phyloP scores from a whole-genome alignment of 2,329 filamentous ascomycete species.

The Stemphylium lycopersici region DNA sequence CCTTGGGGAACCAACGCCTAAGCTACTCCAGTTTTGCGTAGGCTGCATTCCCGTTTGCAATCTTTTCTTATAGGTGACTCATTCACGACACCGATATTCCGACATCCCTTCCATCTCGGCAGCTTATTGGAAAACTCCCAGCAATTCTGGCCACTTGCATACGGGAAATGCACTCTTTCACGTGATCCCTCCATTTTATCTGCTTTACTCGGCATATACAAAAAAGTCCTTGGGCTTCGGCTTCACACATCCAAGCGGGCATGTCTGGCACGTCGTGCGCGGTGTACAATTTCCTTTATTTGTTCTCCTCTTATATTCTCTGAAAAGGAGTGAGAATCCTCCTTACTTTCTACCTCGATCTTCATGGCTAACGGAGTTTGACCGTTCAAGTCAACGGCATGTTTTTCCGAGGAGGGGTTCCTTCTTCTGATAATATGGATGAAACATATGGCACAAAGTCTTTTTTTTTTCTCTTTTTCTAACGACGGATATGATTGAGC shows the following conservation, averaged over 20 bases:
- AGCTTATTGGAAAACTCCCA: conserved; percentile 12
- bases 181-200: background rate
- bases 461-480: background rate
- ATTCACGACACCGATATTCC: conserved; percentile 2
- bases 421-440: background rate
- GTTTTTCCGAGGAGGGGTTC: background rate
- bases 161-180: background rate
- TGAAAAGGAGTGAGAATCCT: background rate
- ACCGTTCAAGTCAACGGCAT: background rate
- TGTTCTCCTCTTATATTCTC: background rate
- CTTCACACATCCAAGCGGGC: background rate
- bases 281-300: background rate
- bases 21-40: background rate
- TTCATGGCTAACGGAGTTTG: conserved; percentile 5
- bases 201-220: conserved; percentile 13
- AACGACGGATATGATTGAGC: conserved; percentile 8
- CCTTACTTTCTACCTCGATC: background rate
- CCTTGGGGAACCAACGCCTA: conserved; percentile 30
- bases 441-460: background rate
- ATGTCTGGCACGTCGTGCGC: background rate
- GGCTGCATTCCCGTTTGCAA: background rate
- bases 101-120: conserved; percentile 2
- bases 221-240: conserved; percentile 14
- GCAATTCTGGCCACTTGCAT: conserved; percentile 19
- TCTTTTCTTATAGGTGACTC: background rate